Evolutionary conservation across 108 stramenopile species (phyloP).

Genomic region (Fistulifera pelliculosa): DNA sequence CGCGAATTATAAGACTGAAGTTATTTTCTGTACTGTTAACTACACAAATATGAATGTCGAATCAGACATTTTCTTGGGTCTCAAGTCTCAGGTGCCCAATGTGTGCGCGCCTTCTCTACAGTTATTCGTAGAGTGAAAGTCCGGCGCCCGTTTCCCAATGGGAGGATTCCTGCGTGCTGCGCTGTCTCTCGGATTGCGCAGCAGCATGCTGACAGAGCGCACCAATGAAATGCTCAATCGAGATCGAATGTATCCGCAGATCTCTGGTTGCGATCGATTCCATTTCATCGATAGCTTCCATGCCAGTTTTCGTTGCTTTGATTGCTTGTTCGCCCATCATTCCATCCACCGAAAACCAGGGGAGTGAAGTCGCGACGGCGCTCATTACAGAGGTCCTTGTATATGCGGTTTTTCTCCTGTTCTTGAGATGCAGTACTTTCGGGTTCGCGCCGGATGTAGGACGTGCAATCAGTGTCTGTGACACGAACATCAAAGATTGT

Average conservation of each 20-base stretch:
- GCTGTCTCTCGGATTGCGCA: no score
- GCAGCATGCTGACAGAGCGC: neutral
- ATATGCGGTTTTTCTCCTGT: constrained; percentile 15
- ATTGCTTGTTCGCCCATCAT: constrained; percentile 18
- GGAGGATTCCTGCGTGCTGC: no score
- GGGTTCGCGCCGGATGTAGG: constrained; percentile 7
- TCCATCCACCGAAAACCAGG: constrained; percentile 29
- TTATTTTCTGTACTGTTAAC: no score
- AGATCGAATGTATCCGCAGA: constrained; percentile 11
- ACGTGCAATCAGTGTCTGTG: constrained; percentile 23
- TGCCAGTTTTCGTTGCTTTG: constrained; percentile 9
- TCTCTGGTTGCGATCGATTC: constrained; percentile 12
- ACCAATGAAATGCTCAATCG: constrained; percentile 4
- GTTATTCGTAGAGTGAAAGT: no score
- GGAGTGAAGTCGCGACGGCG: constrained; percentile 28
- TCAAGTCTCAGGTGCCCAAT: no score
- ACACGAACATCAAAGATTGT: constrained; percentile 27
- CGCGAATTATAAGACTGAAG: no score
- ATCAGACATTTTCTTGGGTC: no score
- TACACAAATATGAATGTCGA: no score
- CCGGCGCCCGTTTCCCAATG: no score
- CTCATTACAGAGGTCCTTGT: constrained; percentile 4
- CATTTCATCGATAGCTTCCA: constrained; percentile 15
- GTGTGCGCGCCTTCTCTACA: no score
- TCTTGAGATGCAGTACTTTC: constrained; percentile 14